A percentile compares a stretch with the other conserved stretches of the same genome.
Evolutionary conservation across 2,329 filamentous ascomycete genomes (phyloP).

Genomic region (Colletotrichum graminicola): DNA sequence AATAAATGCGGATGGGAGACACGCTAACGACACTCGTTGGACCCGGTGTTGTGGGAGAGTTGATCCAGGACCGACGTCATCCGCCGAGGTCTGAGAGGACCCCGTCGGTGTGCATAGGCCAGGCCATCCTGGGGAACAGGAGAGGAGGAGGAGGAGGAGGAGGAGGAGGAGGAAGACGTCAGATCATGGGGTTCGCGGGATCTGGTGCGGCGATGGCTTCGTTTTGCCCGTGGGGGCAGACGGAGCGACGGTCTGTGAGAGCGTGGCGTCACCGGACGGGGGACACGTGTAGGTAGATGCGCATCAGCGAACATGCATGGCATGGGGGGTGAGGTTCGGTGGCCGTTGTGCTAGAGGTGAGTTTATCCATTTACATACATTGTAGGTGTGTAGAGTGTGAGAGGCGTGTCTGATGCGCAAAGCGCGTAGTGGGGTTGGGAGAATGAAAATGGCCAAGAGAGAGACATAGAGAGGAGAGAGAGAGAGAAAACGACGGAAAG

Average conservation of each 20-base stretch:
- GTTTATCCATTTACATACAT: too few species aligned
- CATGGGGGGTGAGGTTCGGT: too few species aligned
- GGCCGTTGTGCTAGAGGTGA: too few species aligned
- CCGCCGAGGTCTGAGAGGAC: not conserved
- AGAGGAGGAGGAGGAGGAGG: not conserved
- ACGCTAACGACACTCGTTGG: not conserved
- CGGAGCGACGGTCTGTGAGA: constrained; percentile 9
- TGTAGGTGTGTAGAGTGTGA: too few species aligned
- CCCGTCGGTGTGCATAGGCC: not conserved
- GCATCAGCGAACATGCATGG: too few species aligned
- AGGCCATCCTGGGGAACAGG: not conserved
- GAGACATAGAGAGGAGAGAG: not conserved
- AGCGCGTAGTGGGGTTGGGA: not conserved
- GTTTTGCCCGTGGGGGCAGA: not conserved
- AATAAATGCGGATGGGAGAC: not conserved
- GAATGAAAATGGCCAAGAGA: not conserved
- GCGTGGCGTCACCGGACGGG: constrained; percentile 14
- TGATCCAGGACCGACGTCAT: not conserved
- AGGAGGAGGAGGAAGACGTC: not conserved
- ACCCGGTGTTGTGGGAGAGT: constrained; percentile 2
- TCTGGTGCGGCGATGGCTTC: not conserved
- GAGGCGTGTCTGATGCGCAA: not conserved
- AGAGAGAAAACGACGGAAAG: constrained; percentile 17
- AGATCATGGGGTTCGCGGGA: not conserved
- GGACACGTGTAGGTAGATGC: not conserved